These are phyloP conservation scores for Globisporangium uncinulatum DNA, from an alignment of 352 stramenopile genomes.

Conservation along the genomic window DNA sequence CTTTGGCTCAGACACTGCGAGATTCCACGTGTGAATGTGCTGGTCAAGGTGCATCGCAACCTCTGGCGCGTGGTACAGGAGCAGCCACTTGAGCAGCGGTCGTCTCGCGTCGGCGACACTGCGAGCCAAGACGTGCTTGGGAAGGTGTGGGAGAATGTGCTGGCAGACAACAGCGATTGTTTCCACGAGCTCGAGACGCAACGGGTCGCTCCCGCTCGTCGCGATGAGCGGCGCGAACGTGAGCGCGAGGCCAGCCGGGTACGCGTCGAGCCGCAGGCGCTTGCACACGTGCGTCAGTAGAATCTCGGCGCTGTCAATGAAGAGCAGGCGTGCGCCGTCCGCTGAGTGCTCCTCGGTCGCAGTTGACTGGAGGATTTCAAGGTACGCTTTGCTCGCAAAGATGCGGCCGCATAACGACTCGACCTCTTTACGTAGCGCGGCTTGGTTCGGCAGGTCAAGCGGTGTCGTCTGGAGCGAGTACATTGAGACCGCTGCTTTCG, in stretches of 20 bases:
- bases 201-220: conserved; percentile 57
- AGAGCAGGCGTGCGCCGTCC: conserved; percentile 53
- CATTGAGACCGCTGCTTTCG: conserved; percentile 53
- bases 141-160: conserved; percentile 45
- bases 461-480: conserved; percentile 65
- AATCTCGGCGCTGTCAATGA: conserved; percentile 75
- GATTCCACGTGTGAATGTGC: conserved; percentile 63
- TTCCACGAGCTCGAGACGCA: conserved; percentile 54
- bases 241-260: conserved; percentile 36
- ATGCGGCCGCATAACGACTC: conserved; percentile 56
- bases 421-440: conserved; percentile 58
- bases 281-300: conserved; percentile 65
- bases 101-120: conserved; percentile 31
- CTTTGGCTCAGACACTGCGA: conserved; percentile 14
- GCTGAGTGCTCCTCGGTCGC: conserved; percentile 24
- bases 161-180: conserved; percentile 39
- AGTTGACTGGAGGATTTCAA: conserved; percentile 22
- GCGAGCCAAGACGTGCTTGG: conserved; percentile 22
- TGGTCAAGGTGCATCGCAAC: conserved; percentile 75
- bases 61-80: conserved; percentile 68
- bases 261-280: conserved; percentile 42
- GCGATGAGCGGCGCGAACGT: conserved; percentile 55
- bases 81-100: conserved; percentile 52
- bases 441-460: conserved; percentile 45
- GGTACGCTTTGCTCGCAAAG: conserved; percentile 53